Evolutionary conservation across 768 basidiomycete species (phyloP).

Genomic region (Tulasnella sp.): DNA sequence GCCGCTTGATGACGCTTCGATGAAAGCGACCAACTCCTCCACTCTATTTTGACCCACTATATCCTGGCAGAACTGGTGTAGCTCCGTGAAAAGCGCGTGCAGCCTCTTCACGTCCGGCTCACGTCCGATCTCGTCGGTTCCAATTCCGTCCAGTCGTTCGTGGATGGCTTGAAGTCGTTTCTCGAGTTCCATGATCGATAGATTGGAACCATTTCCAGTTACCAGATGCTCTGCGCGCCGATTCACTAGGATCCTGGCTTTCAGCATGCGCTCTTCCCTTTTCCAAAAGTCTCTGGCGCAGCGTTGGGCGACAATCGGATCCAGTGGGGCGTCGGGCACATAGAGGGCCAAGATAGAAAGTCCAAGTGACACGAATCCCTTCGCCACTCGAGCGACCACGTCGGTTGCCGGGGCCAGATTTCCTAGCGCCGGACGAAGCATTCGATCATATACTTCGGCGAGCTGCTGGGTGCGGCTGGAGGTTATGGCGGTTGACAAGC

Average conservation of each 20-base stretch:
- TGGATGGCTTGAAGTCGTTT: slow-evolving; percentile 28
- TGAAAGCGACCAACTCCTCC: slow-evolving; percentile 49
- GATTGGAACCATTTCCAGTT: slow-evolving; percentile 61
- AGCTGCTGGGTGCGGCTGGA: background rate
- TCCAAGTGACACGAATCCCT: slow-evolving; percentile 55
- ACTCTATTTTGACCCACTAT: slow-evolving; percentile 56
- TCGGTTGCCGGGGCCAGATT: background rate
- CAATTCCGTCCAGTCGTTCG: slow-evolving; percentile 14
- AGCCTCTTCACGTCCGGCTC: slow-evolving; percentile 41
- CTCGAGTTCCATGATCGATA: slow-evolving; percentile 53
- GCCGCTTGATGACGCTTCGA: slow-evolving; percentile 35
- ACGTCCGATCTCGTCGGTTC: slow-evolving; percentile 34
- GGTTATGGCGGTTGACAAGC: background rate
- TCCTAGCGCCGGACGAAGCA: background rate
- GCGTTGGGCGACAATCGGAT: slow-evolving; percentile 73
- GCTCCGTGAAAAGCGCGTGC: slow-evolving; percentile 53
- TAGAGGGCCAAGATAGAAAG: slow-evolving; percentile 68
- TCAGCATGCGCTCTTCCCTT: slow-evolving; percentile 49
- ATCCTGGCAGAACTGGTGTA: slow-evolving; percentile 63
- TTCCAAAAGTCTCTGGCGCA: slow-evolving; percentile 52
- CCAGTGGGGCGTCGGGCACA: slow-evolving; percentile 82
- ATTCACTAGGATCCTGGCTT: slow-evolving; percentile 59
- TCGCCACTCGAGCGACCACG: background rate
- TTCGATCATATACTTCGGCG: background rate
- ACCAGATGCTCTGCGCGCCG: slow-evolving; percentile 55